Percentiles rank a stretch among this genome's conserved stretches.
Conservation (phyloP, 2,329 filamentous ascomycete species). For the Colletotrichum kahawae region DNA sequence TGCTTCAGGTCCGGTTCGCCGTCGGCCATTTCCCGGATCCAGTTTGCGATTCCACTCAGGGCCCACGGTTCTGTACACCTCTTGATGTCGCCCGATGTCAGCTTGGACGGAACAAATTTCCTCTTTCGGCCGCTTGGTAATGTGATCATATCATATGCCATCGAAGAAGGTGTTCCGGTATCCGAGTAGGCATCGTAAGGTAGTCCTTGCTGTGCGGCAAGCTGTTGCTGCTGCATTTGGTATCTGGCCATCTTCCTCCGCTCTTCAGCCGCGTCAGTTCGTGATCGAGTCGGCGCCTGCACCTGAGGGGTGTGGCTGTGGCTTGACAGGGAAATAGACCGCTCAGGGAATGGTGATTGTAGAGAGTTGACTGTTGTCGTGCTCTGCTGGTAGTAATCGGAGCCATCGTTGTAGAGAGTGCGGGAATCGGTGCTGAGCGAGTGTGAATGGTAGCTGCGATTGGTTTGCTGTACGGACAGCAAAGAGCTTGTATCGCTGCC, state of each 20-base stretch:
- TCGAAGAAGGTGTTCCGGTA: constrained; percentile 53
- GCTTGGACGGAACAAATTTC: constrained; percentile 85
- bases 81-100: constrained; percentile 80
- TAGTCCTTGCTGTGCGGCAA: constrained; percentile 54
- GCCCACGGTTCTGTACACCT: constrained; percentile 93
- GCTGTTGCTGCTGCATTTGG: constrained; percentile 57
- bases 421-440: constrained; percentile 54
- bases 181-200: constrained; percentile 62
- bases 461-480: constrained; percentile 44
- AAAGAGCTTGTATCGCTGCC: constrained; percentile 66
- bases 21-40: constrained; percentile 89
- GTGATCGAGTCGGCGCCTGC: constrained; percentile 84
- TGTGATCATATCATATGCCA: constrained; percentile 82
- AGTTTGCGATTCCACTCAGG: constrained; percentile 82
- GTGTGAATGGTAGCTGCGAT: constrained; percentile 48
- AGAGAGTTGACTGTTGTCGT: constrained; percentile 36
- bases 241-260: constrained; percentile 61
- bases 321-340: constrained; percentile 83
- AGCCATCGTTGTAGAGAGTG: constrained; percentile 40
- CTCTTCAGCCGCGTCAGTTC: constrained; percentile 87
- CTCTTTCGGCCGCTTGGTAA: constrained; percentile 80
- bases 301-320: constrained; percentile 82
- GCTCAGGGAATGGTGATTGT: constrained; percentile 56
- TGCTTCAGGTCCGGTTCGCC: constrained; percentile 88
- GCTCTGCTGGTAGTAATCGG: constrained; percentile 50